phyloP scores from a whole-genome alignment of 441 rosid species.

The Arabidopsis hybrid region DNA sequence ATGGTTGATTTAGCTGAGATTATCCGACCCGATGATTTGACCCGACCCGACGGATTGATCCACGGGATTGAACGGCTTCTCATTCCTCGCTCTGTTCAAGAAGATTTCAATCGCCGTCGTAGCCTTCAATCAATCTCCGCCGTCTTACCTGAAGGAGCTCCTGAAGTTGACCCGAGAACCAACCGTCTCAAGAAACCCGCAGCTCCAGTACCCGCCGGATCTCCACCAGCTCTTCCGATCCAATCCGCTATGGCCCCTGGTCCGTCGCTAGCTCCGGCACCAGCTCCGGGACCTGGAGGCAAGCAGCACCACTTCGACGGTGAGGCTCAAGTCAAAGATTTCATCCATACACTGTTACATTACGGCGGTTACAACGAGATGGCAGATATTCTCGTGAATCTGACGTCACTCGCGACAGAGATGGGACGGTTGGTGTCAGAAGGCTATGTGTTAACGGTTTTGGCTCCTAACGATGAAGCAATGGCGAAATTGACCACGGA shows the following conservation, averaged over 20 bases:
- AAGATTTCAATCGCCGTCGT: slow-evolving; percentile 66
- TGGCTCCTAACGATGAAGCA: slow-evolving; percentile 81
- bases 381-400: slow-evolving; percentile 76
- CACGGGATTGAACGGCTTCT: slow-evolving; percentile 71
- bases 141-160: slow-evolving; percentile 69
- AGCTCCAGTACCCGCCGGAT: slow-evolving; percentile 49
- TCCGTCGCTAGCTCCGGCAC: slow-evolving; percentile 74
- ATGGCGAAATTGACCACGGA: slow-evolving; percentile 74
- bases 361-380: slow-evolving; percentile 83
- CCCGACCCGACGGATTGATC: slow-evolving; percentile 72
- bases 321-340: slow-evolving; percentile 70
- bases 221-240: slow-evolving; percentile 66
- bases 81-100: slow-evolving; percentile 72
- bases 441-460: slow-evolving; percentile 68
- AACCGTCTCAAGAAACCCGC: slow-evolving; percentile 64
- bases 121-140: slow-evolving; percentile 69
- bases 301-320: slow-evolving; percentile 72
- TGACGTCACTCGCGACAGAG: slow-evolving; percentile 71
- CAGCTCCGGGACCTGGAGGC: slow-evolving; percentile 81
- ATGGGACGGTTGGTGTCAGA: slow-evolving; percentile 75
- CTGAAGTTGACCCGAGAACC: slow-evolving; percentile 74
- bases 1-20: slow-evolving; percentile 53
- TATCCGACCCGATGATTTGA: slow-evolving; percentile 54
- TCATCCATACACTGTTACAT: slow-evolving; percentile 67
- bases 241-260: slow-evolving; percentile 76